Evolutionary conservation across 2,329 filamentous ascomycete species (phyloP), one percentile per base, ranked within the genome.

Genomic region (Bisporella sp.): DNA sequence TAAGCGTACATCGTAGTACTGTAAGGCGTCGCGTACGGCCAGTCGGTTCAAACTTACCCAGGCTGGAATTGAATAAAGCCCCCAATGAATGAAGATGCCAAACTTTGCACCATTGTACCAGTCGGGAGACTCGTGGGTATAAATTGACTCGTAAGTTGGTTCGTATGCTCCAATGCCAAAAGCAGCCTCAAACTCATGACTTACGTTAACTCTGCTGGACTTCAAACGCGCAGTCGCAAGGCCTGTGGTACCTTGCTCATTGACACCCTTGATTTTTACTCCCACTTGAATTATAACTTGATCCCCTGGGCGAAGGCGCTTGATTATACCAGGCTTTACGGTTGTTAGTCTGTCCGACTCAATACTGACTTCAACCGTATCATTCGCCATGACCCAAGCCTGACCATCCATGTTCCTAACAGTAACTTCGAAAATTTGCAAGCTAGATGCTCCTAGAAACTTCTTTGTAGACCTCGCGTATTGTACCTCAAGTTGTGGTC

Each of bases 81-180:
- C 77, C 75, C 78, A 81, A 52, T 81, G 78, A 35, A 81, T 76
- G 58, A 81, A 81, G 41, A 81, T 81, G 1, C 78, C 78, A 52
- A 69, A 81, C 51, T 82, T 81, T 32, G 68, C 73, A 39, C 71
- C 68, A 48, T 75, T 69, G 55, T 71, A 81, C 77, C 78, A 81
- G 5, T 68, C 63, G 0, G 76, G 76, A 9, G 70, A 69, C 58
- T 72, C 70, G 45, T 72, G 70, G n/a, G 59, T 61, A 4, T 63
- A 61, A 4, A 73, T 59, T 43, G 63, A 69, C 8, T 64, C 59
- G 3, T 62, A 45, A 11, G 68, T 66, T 6, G 62, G 46, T 1
- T 62, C 66, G 58, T 63, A 71, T 11, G 64, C 59, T 0, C 51
- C 57, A 13, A 70, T 54, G 1, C 68, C 35, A 39, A 39, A 39